Conservation (phyloP, 805 yeast genomes). For the Pichia phayaonensis region DNA sequence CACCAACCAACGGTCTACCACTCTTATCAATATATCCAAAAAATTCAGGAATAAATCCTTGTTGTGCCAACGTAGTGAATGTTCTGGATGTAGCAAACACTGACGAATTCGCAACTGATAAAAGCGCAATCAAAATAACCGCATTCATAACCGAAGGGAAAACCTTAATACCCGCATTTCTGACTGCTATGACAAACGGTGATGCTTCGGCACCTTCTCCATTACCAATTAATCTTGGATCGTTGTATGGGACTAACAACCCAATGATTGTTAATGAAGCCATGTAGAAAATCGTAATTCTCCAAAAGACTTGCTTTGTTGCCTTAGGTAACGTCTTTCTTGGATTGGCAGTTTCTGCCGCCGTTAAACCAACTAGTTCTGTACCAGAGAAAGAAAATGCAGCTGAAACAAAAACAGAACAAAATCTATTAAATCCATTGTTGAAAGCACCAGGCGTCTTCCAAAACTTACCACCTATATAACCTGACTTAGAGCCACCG, state of each 20-base stretch:
- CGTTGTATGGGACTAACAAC: conserved; percentile 49
- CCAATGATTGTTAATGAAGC: conserved; percentile 44
- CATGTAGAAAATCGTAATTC: conserved; percentile 48
- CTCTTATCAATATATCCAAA: conserved; percentile 58
- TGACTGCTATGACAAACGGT: conserved; percentile 59
- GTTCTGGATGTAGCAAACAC: conserved; percentile 62
- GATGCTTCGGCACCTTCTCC: conserved; percentile 49
- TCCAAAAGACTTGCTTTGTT: conserved; percentile 53
- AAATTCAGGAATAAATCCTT: conserved; percentile 51
- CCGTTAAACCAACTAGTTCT: conserved; percentile 52
- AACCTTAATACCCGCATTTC: conserved; percentile 48
- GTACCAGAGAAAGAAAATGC: conserved; percentile 57
- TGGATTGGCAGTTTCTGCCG: conserved; percentile 52
- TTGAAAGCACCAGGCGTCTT: conserved; percentile 48
- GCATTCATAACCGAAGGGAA: conserved; percentile 62
- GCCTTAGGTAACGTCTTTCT: conserved; percentile 52
- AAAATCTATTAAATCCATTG: conserved; percentile 46
- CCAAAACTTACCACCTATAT: conserved; percentile 53
- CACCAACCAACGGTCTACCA: conserved; percentile 68
- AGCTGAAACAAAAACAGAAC: conserved; percentile 51
- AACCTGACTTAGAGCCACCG: conserved; percentile 46
- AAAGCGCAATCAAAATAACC: conserved; percentile 55
- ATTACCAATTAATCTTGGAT: conserved; percentile 39
- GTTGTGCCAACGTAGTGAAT: conserved; percentile 52
- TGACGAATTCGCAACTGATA: conserved; percentile 66